Evolutionary conservation across 306 rosid genomes (phyloP).

Genomic region (Phaseolus lunatus): DNA sequence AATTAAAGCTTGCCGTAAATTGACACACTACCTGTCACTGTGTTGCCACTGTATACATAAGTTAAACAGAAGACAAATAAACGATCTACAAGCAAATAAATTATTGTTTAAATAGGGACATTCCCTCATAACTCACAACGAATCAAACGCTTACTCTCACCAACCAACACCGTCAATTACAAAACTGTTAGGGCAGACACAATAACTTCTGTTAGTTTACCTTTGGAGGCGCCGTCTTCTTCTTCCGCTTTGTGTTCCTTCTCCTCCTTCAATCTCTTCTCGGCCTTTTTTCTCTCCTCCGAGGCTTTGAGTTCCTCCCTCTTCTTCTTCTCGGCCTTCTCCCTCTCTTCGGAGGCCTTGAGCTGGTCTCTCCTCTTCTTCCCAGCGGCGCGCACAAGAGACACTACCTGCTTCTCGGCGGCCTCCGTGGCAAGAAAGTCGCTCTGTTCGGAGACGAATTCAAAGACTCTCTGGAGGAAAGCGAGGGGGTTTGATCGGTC

Average conservation of each 20-base stretch:
- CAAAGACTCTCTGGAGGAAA: constrained; percentile 64
- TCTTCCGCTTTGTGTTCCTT: constrained; percentile 38
- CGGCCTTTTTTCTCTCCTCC: constrained; percentile 36
- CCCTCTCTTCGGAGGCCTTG: constrained; percentile 43
- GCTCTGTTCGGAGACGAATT: constrained; percentile 74
- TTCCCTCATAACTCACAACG: not conserved
- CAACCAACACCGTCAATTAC: not conserved
- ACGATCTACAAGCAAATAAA: not conserved
- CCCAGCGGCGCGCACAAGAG: constrained; percentile 48
- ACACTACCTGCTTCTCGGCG: constrained; percentile 57
- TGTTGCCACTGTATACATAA: not conserved
- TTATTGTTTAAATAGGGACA: not conserved
- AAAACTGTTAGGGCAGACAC: not conserved
- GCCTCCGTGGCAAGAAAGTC: constrained; percentile 59
- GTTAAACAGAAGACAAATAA: not conserved
- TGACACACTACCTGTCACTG: not conserved
- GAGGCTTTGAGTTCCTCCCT: constrained; percentile 40
- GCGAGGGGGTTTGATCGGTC: constrained; percentile 69
- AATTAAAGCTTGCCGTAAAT: not conserved
- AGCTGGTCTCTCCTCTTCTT: constrained; percentile 46
- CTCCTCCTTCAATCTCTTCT: constrained; percentile 40
- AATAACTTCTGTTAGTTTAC: constrained; percentile 34
- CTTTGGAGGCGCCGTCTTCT: constrained; percentile 44
- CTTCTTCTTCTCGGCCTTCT: constrained; percentile 51
- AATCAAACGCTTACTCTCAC: not conserved